Evolutionary conservation across 371 early-diverging fungal genomes (phyloP).

Genomic region (Circinella umbellata): DNA sequence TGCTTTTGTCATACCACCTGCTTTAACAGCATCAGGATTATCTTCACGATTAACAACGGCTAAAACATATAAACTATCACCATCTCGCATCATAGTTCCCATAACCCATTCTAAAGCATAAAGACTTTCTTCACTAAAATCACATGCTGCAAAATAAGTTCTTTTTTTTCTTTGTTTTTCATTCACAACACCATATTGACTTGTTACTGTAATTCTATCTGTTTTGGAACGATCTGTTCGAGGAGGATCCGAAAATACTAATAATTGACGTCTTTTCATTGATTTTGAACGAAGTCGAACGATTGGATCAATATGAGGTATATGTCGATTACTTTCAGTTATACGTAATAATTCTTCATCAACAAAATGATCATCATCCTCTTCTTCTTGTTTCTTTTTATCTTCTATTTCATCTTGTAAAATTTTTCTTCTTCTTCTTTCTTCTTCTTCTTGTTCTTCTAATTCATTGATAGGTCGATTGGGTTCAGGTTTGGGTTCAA

Average conservation of each 20-base stretch:
- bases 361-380: neutral
- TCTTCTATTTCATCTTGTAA: too few relatives aligned
- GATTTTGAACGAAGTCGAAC: neutral
- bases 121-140: slow-evolving; percentile 49
- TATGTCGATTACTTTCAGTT: slow-evolving; percentile 44
- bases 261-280: slow-evolving; percentile 12
- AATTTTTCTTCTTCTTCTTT: too few relatives aligned
- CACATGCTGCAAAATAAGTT: slow-evolving; percentile 46
- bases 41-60: slow-evolving; percentile 50
- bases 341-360: slow-evolving; percentile 23
- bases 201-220: slow-evolving; percentile 26
- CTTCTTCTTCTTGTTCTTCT: neutral
- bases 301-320: slow-evolving; percentile 18
- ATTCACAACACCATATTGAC: slow-evolving; percentile 29
- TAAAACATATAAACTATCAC: slow-evolving; percentile 56
- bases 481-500: slow-evolving; percentile 18
- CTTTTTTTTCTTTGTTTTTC: slow-evolving; percentile 17
- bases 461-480: slow-evolving; percentile 4
- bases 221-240: slow-evolving; percentile 9
- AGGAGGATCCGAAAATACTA: slow-evolving; percentile 27
- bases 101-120: slow-evolving; percentile 63
- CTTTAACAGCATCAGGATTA: slow-evolving; percentile 5
- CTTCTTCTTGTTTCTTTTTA: too few relatives aligned
- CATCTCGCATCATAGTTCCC: slow-evolving; percentile 62
- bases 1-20: neutral